phyloP scores from a whole-genome alignment of 2,329 filamentous ascomycete species.

The Thielaviopsis populi region DNA sequence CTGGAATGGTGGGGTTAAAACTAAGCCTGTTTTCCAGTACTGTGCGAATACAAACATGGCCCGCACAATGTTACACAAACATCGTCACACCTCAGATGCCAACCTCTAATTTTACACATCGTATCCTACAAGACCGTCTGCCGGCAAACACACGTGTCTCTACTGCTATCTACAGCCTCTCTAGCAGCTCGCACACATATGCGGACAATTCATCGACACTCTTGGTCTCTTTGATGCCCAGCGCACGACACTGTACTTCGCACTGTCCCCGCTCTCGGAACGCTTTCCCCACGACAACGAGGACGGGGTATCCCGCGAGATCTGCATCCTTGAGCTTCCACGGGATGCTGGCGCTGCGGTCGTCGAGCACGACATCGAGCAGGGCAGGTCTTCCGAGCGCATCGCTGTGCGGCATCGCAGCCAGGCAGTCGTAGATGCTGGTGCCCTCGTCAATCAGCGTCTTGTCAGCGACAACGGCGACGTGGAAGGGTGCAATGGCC shows the following conservation, averaged over 20 bases:
- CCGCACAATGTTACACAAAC: background rate
- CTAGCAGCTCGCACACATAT: slow-evolving; percentile 33
- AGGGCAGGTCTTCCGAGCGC: background rate
- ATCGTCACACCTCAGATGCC: background rate
- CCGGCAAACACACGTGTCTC: background rate
- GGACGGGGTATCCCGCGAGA: slow-evolving; percentile 70
- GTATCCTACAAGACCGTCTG: background rate
- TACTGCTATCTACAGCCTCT: background rate
- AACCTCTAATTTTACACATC: background rate
- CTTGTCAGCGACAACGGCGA: slow-evolving; percentile 45
- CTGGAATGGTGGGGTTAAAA: background rate
- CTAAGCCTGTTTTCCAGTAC: background rate
- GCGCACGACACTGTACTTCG: slow-evolving; percentile 64
- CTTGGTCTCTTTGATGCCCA: slow-evolving; percentile 48
- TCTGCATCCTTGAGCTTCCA: slow-evolving; percentile 92
- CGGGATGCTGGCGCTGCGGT: slow-evolving; percentile 49
- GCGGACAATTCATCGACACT: slow-evolving; percentile 32
- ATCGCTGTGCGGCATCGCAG: slow-evolving; percentile 10
- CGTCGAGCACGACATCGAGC: slow-evolving; percentile 59
- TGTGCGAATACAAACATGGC: background rate
- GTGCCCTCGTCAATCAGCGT: slow-evolving; percentile 34
- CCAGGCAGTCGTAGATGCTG: slow-evolving; percentile 49
- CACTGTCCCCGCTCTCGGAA: slow-evolving; percentile 46
- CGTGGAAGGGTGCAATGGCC: slow-evolving; percentile 71
- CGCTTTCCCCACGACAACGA: slow-evolving; percentile 60